Percentiles rank a stretch among this genome's conserved stretches.
phyloP scores from a whole-genome alignment of 2,329 filamentous ascomycete genomes.

The Didymella exigua region DNA sequence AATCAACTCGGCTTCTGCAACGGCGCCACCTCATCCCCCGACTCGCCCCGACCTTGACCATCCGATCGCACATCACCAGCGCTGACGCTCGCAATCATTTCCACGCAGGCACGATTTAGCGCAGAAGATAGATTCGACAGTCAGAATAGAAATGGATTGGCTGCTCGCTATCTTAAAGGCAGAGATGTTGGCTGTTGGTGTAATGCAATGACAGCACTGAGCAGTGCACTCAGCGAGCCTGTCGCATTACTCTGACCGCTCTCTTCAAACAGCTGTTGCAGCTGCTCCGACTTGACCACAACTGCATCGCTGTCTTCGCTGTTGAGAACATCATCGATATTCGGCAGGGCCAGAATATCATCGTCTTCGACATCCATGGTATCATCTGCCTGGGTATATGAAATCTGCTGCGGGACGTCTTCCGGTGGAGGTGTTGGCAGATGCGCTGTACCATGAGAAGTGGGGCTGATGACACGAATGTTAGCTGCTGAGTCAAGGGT shows the following conservation, averaged over 20 bases:
- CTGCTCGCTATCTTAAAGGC: constrained; percentile 10
- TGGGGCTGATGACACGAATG: constrained; percentile 58
- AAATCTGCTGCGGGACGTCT: constrained; percentile 36
- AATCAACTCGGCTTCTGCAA: too few species aligned
- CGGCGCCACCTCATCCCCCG: too few species aligned
- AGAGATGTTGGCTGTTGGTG: constrained; percentile 47
- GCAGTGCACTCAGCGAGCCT: constrained; percentile 75
- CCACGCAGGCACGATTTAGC: background rate
- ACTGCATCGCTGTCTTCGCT: constrained; percentile 58
- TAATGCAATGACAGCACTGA: constrained; percentile 71
- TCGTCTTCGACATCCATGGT: constrained; percentile 11
- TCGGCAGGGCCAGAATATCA: background rate
- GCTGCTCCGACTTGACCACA: constrained; percentile 70
- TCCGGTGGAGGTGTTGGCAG: constrained; percentile 42
- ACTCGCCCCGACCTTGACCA: too few species aligned
- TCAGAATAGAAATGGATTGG: constrained; percentile 1
- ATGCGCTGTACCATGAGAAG: constrained; percentile 29
- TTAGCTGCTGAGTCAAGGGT: constrained; percentile 77
- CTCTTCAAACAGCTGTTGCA: constrained; percentile 71
- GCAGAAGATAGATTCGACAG: background rate
- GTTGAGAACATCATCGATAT: constrained; percentile 19
- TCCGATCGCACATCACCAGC: too few species aligned
- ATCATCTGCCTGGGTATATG: constrained; percentile 17
- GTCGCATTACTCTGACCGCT: constrained; percentile 69
- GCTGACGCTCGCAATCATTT: background rate